Conservation (phyloP, 2,329 filamentous ascomycete species). For the Aspergillus sp. region DNA sequence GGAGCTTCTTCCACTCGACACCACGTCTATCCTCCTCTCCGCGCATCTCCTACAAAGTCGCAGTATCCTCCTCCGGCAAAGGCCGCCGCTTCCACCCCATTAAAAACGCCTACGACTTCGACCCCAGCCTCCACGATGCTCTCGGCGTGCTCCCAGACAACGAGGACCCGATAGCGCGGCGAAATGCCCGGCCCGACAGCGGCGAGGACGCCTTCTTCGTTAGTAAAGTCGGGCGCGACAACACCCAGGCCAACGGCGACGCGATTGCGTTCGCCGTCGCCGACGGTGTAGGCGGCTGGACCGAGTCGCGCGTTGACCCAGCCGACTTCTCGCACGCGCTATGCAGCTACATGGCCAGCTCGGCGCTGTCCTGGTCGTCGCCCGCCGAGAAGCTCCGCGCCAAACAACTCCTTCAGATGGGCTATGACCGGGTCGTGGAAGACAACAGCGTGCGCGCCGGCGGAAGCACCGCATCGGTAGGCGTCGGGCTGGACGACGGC, state of each 20-base stretch:
- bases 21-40: constrained; percentile 18
- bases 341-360: constrained; percentile 83
- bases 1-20: constrained; percentile 20
- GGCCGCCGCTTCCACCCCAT: constrained; percentile 57
- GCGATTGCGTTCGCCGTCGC: constrained; percentile 75
- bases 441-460: constrained; percentile 69
- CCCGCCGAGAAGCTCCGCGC: constrained; percentile 42
- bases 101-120: constrained; percentile 65
- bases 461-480: constrained; percentile 88
- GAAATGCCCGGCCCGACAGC: constrained; percentile 59
- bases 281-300: constrained; percentile 93
- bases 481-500: constrained; percentile 62
- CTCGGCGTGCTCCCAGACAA: constrained; percentile 27
- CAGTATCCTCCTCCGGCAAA: constrained; percentile 68
- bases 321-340: constrained; percentile 91
- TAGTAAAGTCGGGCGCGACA: constrained; percentile 61
- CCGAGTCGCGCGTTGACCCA: constrained; percentile 83
- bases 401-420: constrained; percentile 64
- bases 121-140: constrained; percentile 37
- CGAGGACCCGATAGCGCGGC: constrained; percentile 45
- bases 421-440: constrained; percentile 70
- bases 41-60: constrained; percentile 57
- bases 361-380: constrained; percentile 51
- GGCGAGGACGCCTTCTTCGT: constrained; percentile 97
- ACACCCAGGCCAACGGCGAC: constrained; percentile 37